A percentile compares a stretch with the other conserved stretches of the same genome.
Evolutionary conservation across 176 grass and related monocot genomes (phyloP).

Genomic region (Aegilops sharonensis): DNA sequence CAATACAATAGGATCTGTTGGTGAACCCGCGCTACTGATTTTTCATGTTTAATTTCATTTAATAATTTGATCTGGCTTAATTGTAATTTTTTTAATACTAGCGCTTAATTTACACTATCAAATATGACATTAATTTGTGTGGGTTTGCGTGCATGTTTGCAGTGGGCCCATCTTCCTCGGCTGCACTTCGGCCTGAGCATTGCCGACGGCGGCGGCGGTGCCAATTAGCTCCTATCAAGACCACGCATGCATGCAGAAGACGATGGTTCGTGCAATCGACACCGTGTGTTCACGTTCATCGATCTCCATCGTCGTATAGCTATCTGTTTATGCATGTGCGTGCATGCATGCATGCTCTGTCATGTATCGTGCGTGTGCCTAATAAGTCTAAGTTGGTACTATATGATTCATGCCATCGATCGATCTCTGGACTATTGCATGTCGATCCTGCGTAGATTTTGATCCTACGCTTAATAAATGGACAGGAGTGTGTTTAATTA

Average conservation of each 20-base stretch:
- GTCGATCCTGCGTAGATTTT: not conserved
- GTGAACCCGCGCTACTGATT: no score
- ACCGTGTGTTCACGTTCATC: not conserved
- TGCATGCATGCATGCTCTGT: not conserved
- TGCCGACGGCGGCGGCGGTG: not conserved
- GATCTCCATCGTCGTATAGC: not conserved
- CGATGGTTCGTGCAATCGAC: not conserved
- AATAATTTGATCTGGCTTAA: not conserved
- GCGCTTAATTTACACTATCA: no score
- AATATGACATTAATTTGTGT: not conserved
- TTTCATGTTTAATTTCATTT: no score
- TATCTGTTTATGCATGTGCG: not conserved
- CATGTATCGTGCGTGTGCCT: not conserved
- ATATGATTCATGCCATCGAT: not conserved
- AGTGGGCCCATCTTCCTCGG: slow-evolving; percentile 96
- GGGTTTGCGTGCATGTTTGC: not conserved
- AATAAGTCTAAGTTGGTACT: not conserved
- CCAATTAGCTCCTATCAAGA: not conserved
- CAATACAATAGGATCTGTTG: no score
- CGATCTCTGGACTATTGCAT: not conserved
- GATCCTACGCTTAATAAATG: slow-evolving; percentile 1
- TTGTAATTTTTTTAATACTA: no score
- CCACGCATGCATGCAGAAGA: not conserved
- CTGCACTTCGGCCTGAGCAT: slow-evolving; percentile 78
- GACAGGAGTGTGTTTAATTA: not conserved